Base-by-base conservation (phyloP, 768 basidiomycete species). In the Lyophyllum shimeji region DNA sequence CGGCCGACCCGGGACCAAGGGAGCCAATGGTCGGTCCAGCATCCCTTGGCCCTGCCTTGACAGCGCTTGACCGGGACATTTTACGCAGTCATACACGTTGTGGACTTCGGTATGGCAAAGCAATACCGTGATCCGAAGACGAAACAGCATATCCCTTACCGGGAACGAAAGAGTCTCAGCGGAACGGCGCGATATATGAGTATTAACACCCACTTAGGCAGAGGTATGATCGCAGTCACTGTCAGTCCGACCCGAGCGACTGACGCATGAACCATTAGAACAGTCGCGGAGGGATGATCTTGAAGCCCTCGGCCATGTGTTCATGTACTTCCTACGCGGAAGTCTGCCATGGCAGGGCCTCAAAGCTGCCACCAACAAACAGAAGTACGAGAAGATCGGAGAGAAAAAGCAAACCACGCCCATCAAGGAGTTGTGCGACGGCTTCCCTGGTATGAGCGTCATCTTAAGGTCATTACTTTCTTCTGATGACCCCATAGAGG, bases 351-450 rank as follows among this genome's bases (percentile, higher is more conserved):
- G 97, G 97, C 97, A 99, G 69, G 97, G 97, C 55, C 83, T 99
- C 55, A 98, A 98, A 76, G 97, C 97, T 31, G 97, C 97, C 25
- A 99, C 95, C 49, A 98, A 99, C 81, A 99, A 99, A 79, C 97
- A 98, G 72, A 93, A 98, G 80, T 99, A 99, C 76, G 96, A 99
- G 81, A 99, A 98, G 82, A 99, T 99, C 71, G 96, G 96, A 60
- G 96, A 99, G 80, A 99, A 99, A 88, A 99, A 94, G 82, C 97
- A 98, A 77, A 91, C 90, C 13, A 98, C 97, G 25, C 90, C 90
- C 7, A 98, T 99, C 72, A 96, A 93, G 76, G 97, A 99, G 68
- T 81, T 99, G 23, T 93, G 89, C 66, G 97, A 98, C 64, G 92
- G 93, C 55, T 95, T 89, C 77, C 96, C 97, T 47, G 94, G 93